Conservation (phyloP, 352 stramenopile genomes). For the Lagenidium giganteum region DNA sequence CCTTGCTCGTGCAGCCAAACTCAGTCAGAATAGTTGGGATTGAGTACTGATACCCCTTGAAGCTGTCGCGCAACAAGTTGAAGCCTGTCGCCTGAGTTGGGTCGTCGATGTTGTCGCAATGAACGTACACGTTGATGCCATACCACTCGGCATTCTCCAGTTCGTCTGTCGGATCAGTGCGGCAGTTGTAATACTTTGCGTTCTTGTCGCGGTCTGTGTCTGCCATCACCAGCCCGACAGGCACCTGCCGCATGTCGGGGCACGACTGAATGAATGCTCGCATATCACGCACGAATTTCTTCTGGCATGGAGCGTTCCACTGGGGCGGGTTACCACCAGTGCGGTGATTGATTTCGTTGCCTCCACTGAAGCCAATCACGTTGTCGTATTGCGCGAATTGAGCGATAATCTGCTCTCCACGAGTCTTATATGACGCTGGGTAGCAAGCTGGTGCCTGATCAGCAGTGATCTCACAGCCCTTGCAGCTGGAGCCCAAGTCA, state of each 20-base stretch:
- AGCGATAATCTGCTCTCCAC: conserved; percentile 76
- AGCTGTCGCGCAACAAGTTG: conserved; percentile 49
- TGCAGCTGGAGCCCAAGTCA: conserved; percentile 55
- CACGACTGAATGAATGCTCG: conserved; percentile 61
- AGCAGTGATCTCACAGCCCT: conserved; percentile 57
- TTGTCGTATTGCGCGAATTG: conserved; percentile 84
- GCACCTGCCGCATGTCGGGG: conserved; percentile 50
- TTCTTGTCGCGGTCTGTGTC: conserved; percentile 58
- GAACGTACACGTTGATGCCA: conserved; percentile 78
- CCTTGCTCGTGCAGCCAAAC: conserved; percentile 43
- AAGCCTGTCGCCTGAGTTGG: conserved; percentile 42
- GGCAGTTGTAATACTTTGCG: conserved; percentile 82
- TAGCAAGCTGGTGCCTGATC: conserved; percentile 51
- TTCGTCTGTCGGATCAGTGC: conserved; percentile 42
- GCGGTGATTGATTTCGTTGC: conserved; percentile 83
- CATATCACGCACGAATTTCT: conserved; percentile 89
- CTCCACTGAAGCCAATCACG: conserved; percentile 65
- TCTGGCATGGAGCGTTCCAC: conserved; percentile 80
- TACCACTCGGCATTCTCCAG: conserved; percentile 83
- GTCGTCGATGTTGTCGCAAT: conserved; percentile 57
- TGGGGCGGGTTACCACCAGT: conserved; percentile 30
- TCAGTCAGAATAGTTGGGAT: conserved; percentile 56
- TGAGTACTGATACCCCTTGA: conserved; percentile 51
- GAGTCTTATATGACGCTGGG: conserved; percentile 56
- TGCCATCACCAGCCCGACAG: conserved; percentile 69